Evolutionary conservation across 2,329 filamentous ascomycete genomes (phyloP), one percentile per base, ranked within the genome.

Genomic region (Geosmithia flava): DNA sequence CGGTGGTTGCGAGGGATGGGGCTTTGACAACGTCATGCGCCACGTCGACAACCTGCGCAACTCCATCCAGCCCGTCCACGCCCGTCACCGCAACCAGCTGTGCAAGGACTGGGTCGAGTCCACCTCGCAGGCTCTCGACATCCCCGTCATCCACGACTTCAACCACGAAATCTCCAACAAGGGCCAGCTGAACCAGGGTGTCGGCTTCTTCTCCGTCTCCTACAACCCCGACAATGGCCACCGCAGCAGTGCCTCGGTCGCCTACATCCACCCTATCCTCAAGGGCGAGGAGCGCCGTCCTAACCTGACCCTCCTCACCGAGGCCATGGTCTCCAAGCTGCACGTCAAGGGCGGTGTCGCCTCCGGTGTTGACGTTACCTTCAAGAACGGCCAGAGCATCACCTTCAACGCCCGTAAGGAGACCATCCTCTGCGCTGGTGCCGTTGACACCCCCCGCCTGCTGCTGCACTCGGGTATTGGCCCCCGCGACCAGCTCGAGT

Each of bases 251-350:
- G 88, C 89, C 51, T 89, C 84, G 50, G 88, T 95, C 20, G 89
- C 89, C 17, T 95, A 95, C 68, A 90, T 95, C 59, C 89, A 95
- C 67, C 89, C 89, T 37, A 89, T 95, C 59, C 76, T 95, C 47
- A 80, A 84, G 41, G 87, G 87, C 41, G 83, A 89, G 45, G 87
- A 95, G 73, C 79, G 81, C 63, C 76, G 87, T 49, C 80, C 86
- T 15, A 95, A 95, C 69, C 67, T 95, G 62, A 93, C 86, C 39
- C 75, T 95, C 51, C 72, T 95, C 51, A 95, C 88, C 60, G 84
- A 94, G 60, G 85, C 88, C 23, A 93, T 87, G 82, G 89, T 95
- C 51, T 85, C 80, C 62, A 86, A 83, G 64, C 68, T 95, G 61
- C 86, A 91, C 56, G 76, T 94, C 47, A 68, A 73, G 47, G 77